These are phyloP conservation scores for Evernia prunastri DNA, from an alignment of 495 filamentous ascomycete genomes.

Conservation along the genomic window DNA sequence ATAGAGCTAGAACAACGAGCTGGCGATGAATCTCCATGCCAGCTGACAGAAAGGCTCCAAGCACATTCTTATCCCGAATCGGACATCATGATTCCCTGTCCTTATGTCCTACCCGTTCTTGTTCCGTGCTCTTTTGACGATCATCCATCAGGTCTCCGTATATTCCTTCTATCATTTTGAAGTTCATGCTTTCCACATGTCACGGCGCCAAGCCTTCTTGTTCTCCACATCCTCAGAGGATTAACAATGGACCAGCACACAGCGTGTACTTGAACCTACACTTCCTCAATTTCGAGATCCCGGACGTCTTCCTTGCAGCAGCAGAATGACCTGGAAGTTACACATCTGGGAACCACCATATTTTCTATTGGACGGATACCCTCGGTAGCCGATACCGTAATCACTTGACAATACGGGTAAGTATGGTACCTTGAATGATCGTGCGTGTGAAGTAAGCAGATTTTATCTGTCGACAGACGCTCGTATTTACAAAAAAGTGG, in stretches of 20 bases:
- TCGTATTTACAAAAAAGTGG: neutral
- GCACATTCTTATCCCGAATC: neutral
- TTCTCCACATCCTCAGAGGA: neutral
- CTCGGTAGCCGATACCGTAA: conserved; percentile 12
- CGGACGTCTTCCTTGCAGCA: neutral
- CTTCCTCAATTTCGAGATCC: neutral
- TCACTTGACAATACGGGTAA: neutral
- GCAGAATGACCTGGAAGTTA: neutral
- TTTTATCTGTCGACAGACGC: neutral
- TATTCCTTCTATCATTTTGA: too few relatives aligned
- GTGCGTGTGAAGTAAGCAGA: neutral
- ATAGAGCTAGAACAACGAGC: neutral
- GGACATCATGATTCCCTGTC: too few relatives aligned
- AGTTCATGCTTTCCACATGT: neutral
- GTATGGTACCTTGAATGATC: conserved; percentile 11
- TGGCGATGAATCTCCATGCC: neutral
- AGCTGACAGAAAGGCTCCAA: neutral
- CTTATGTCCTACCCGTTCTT: neutral
- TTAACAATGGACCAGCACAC: neutral
- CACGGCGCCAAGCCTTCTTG: neutral
- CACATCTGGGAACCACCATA: too few relatives aligned
- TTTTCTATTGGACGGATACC: neutral
- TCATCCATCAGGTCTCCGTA: too few relatives aligned
- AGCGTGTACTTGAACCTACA: neutral
- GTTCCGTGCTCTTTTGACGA: neutral